Base-by-base conservation (phyloP, 345 rosid genomes). In the Crucihimalaya himalaica region DNA sequence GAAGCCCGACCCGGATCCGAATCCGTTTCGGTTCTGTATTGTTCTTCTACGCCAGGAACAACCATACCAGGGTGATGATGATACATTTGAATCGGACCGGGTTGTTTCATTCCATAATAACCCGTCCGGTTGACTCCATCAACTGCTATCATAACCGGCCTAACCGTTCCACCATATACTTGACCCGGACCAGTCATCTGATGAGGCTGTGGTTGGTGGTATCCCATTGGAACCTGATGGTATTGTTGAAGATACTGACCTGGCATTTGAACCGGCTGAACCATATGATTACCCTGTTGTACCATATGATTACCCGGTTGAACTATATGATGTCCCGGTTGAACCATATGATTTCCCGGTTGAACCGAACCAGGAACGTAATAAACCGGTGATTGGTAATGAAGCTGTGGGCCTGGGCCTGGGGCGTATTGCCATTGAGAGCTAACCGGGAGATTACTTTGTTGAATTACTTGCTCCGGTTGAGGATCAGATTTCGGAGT, bases 291-390 rank as follows among this genome's bases (percentile, higher is more conserved):
- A 0, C 82, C 75, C 0, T 46, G 78, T 27, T 86, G 91, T 31
- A 74, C 83, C 48, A 88, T 84, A 47, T 79, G 72, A 29, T 57
- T 66, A 0, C 61, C 63, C 0, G 73, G 79, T 48, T 88, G 93
- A 37, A 80, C 82, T 52, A 89, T 86, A 54, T 78, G 82, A 70
- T 71, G 8, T 2, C 82, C 75, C 0, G 51, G 77, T 21, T 86
- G 91, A 46, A 74, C 83, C 48, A 88, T 85, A 47, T 79, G 72
- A 29, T 58, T 66, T 0, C 61, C 63, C 0, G 72, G 79, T 45
- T 88, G 93, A 42, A 80, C 83, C 60, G n/a, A n/a, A n/a, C n/a
- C n/a, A n/a, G n/a, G n/a, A n/a, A 89, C 85, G 50, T 78, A 81
- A 70, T 69, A 85, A 2, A 84, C 79, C 0, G 74, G 80, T n/a